Base-by-base conservation (phyloP, 2,329 filamentous ascomycete species). In the Aspergillus quadrilineatus region DNA sequence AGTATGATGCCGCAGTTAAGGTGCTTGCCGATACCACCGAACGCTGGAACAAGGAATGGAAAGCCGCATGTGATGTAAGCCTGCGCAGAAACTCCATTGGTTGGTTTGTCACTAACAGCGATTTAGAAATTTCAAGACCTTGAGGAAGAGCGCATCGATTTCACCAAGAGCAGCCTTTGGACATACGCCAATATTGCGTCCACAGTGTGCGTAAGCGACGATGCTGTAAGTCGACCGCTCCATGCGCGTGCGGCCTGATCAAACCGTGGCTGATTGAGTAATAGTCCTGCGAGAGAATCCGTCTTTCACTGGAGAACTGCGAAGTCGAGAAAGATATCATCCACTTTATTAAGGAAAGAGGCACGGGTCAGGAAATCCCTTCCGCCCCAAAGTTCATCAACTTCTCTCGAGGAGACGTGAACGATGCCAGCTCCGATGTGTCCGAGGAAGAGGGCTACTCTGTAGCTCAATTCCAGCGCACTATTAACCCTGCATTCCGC, bases 381-480 rank as follows among this genome's bases (percentile, higher is more conserved):
- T 94, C 97, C 72, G 86, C 94, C 26, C 94, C 94, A 43, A 97
- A 92, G 73, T 99, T 97, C 73, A 97, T 99, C 84, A 97, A 99
- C 79, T 99, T 97, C 74, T 95, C 91, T 72, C 88, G 94, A 9
- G 94, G 93, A 71, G 76, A 88, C 45, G 82, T 82, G 37, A 78
- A 87, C 53, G 94, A 99, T 65, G 86, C 85, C 37, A 85, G 86
- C 63, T 97, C 93, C 1, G 90, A 94, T 60, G 80, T 83, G 9
- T 93, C 90, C 0, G 92, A 96, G 22, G 92, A 96, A n/a, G 92
- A 96, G 61, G 91, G 92, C 4, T 99, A 96, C 70, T 96, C 92
- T 0, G 91, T 99, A 10, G 95, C 95, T 4, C 93, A 99, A 69
- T 99, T 97, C 67, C 91, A 92, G 58, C 84, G 94, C 58, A 92